Evolutionary conservation across 2,329 filamentous ascomycete species (phyloP).

Genomic region (Fragosphaeria purpurea): DNA sequence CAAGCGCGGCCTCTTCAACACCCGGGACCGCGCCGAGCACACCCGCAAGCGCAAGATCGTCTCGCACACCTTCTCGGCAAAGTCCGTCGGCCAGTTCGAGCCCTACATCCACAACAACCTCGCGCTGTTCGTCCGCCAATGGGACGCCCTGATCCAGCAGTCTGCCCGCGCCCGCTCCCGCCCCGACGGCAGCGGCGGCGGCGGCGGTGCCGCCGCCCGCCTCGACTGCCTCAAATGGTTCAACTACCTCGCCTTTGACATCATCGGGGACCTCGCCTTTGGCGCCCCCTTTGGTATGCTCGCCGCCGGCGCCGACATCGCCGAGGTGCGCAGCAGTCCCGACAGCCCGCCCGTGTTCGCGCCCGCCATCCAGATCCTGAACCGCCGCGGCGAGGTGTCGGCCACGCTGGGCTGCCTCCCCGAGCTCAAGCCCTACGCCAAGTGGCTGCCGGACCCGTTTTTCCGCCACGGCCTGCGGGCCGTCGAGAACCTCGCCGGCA

Average conservation of each 20-base stretch:
- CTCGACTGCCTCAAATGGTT: slow-evolving; percentile 74
- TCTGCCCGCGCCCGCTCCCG: slow-evolving; percentile 12
- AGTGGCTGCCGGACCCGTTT: slow-evolving; percentile 72
- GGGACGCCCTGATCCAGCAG: slow-evolving; percentile 51
- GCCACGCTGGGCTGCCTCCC: slow-evolving; percentile 69
- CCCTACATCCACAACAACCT: slow-evolving; percentile 79
- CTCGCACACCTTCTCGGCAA: slow-evolving; percentile 75
- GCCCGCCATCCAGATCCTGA: slow-evolving; percentile 77
- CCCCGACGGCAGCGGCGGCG: slow-evolving; percentile 10
- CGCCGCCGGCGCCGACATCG: slow-evolving; percentile 61
- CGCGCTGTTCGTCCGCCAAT: slow-evolving; percentile 60
- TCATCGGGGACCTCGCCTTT: slow-evolving; percentile 52
- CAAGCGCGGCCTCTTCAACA: slow-evolving; percentile 79
- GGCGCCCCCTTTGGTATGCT: slow-evolving; percentile 80
- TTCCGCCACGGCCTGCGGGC: slow-evolving; percentile 65
- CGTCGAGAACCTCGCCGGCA: slow-evolving; percentile 73
- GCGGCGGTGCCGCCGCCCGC: slow-evolving; percentile 45
- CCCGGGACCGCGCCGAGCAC: slow-evolving; percentile 70
- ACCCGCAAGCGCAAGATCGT: slow-evolving; percentile 83
- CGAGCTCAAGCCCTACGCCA: slow-evolving; percentile 65
- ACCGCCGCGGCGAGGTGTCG: slow-evolving; percentile 78
- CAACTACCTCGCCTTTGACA: slow-evolving; percentile 52
- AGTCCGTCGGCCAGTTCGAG: slow-evolving; percentile 75
- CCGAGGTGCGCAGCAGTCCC: slow-evolving; percentile 57
- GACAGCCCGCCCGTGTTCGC: slow-evolving; percentile 57